A percentile compares a stretch with the other conserved stretches of the same genome.
Conservation (phyloP, 257 asterid genomes). For the Rhazya stricta region DNA sequence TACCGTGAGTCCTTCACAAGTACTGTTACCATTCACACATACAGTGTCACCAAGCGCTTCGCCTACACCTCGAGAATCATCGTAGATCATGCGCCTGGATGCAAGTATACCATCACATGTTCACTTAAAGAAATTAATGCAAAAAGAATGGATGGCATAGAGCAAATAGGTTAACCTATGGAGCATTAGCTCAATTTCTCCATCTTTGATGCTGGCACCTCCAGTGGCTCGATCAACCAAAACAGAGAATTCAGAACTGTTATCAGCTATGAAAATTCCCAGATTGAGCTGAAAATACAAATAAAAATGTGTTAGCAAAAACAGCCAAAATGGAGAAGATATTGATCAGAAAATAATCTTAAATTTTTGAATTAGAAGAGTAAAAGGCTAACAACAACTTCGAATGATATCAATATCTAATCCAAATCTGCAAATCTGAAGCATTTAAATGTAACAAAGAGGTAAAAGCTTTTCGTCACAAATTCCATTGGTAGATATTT, state of each 20-base stretch:
- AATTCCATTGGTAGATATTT: not conserved
- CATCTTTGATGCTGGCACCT: conserved; percentile 81
- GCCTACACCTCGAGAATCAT: conserved; percentile 60
- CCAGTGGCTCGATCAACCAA: conserved; percentile 84
- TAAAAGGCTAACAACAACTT: not conserved
- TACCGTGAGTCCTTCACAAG: conserved; percentile 74
- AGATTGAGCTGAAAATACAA: conserved; percentile 54
- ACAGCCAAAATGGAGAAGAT: not conserved
- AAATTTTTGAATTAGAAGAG: not conserved
- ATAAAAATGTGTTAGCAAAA: not conserved
- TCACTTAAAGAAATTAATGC: not conserved
- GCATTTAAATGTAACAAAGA: not conserved
- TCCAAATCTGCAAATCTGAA: not conserved
- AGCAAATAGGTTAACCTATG: conserved; percentile 50
- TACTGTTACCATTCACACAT: conserved; percentile 28
- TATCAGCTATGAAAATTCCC: conserved; percentile 61
- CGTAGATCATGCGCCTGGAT: conserved; percentile 55
- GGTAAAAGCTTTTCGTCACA: not conserved
- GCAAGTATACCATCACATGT: conserved; percentile 1
- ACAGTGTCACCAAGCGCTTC: conserved; percentile 69
- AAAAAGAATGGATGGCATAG: not conserved
- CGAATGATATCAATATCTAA: not conserved
- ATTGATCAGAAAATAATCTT: not conserved
- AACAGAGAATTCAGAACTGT: conserved; percentile 62
- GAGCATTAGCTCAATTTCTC: conserved; percentile 80